Evolutionary conservation across 2,329 filamentous ascomycete species (phyloP).

Genomic region (Ascochyta rabiei): DNA sequence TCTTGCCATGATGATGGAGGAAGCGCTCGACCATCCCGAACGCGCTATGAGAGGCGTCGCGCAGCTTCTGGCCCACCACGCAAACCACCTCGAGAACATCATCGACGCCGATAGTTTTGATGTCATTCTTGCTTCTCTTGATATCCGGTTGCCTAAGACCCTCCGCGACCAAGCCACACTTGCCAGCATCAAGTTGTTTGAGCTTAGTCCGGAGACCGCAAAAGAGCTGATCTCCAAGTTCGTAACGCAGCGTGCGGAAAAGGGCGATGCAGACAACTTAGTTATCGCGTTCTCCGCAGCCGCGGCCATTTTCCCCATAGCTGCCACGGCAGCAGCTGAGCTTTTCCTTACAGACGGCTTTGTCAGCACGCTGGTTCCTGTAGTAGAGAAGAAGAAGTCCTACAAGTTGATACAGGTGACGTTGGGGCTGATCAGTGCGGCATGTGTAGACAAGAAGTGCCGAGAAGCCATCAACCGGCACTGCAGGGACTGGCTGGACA

Average conservation of each 20-base stretch:
- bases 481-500: constrained; percentile 84
- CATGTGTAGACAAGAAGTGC: constrained; percentile 83
- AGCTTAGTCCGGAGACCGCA: constrained; percentile 74
- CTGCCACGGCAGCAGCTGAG: constrained; percentile 73
- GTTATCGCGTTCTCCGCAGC: constrained; percentile 94
- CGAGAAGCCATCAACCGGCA: constrained; percentile 84
- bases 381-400: constrained; percentile 83
- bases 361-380: constrained; percentile 73
- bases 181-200: constrained; percentile 81
- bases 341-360: constrained; percentile 92
- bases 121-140: constrained; percentile 83
- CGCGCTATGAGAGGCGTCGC: constrained; percentile 66
- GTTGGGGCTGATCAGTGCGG: constrained; percentile 87
- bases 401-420: constrained; percentile 84
- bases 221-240: constrained; percentile 73
- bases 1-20: constrained; percentile 88
- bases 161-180: constrained; percentile 83
- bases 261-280: constrained; percentile 83
- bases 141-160: constrained; percentile 76
- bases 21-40: constrained; percentile 74
- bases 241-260: constrained; percentile 72
- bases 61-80: constrained; percentile 62
- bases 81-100: constrained; percentile 61
- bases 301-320: constrained; percentile 83
- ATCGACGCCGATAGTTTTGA: constrained; percentile 80